A percentile compares a stretch with the other conserved stretches of the same genome.
Conservation (phyloP, 305 asterid genomes). For the Plantago coronopus region DNA sequence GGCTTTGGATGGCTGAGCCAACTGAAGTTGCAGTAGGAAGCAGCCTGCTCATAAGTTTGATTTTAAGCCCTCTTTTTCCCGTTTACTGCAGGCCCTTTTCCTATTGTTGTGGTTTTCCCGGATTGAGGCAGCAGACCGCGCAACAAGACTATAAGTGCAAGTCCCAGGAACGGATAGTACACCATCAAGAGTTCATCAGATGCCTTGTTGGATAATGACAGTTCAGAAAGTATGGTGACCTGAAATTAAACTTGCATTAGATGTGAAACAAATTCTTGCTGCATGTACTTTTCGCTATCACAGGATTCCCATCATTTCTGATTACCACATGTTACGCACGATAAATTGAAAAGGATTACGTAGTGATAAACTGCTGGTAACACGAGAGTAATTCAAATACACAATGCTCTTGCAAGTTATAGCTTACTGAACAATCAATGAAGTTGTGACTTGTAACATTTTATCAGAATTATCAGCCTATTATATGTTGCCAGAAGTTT, state of each 20-base stretch:
- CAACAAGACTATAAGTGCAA: constrained; percentile 52
- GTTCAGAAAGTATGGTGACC: constrained; percentile 67
- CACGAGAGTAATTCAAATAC: background rate
- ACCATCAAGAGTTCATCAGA: constrained; percentile 53
- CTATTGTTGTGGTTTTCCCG: constrained; percentile 35
- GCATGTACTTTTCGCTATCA: background rate
- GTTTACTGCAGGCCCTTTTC: constrained; percentile 35
- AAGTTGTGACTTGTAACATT: background rate
- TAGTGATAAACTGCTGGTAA: background rate
- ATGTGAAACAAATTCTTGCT: constrained; percentile 10
- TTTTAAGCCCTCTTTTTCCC: constrained; percentile 66
- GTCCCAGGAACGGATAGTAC: constrained; percentile 65
- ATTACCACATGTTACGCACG: background rate
- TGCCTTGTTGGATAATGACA: constrained; percentile 53
- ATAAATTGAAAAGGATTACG: too few relatives aligned
- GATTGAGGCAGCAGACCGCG: constrained; percentile 55
- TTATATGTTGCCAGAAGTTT: too few relatives aligned
- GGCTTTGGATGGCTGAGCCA: constrained; percentile 6
- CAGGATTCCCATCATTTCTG: background rate
- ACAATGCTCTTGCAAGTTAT: background rate
- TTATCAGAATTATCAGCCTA: background rate
- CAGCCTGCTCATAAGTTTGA: constrained; percentile 15
- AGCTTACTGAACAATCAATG: too few relatives aligned
- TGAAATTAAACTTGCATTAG: constrained; percentile 29
- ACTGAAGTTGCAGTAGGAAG: constrained; percentile 23